Base-by-base conservation (phyloP, 495 filamentous ascomycete genomes). In the Penicillium lividum region DNA sequence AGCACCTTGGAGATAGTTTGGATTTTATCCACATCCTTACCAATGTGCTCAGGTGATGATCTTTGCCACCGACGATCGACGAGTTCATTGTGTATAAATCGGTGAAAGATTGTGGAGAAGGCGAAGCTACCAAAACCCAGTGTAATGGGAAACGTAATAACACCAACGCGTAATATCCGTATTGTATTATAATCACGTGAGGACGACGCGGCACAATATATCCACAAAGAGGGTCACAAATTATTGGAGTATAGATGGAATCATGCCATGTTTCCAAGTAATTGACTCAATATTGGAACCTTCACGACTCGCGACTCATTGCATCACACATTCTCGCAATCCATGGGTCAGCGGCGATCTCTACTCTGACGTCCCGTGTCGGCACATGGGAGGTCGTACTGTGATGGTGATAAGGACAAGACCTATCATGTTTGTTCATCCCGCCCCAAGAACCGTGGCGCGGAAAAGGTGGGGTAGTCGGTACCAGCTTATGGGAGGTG, bases 51-150 rank as follows among this genome's bases (percentile, higher is more conserved):
- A 28, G 43, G 11, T 16, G 4, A 18, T 44, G 10, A 38, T 22
- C 51, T 44, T 53, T 30, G 51, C 51, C 51, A 53, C 51, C 51
- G 13, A 42, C 10, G 50, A 28, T 28, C 30, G 47, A 50, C 47
- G 16, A 29, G 47, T 36, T 36, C 33, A 11, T 36, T 36, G 9
- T 36, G 33, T 10, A n/a, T 16, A 31, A 28, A 16, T 16, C 28
- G 27, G 30, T n/a, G 28, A 28, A 38, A 16, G 50, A 25, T 18
- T 33, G 50, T 52, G 48, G 48, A 51, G 45, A 16, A 16, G 13
- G 38, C 3, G 4, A 13, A 40, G n/a, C 33, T 11, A 11, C 10
- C 13, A 9, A 36, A 36, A 36, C 10, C 33, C 33, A 36, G 33
- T 36, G 33, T 25, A 4, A 5, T 46, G 43, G 43, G 27, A 46